Conservation (phyloP, 2,329 filamentous ascomycete genomes). For the Penicillium digitatum region DNA sequence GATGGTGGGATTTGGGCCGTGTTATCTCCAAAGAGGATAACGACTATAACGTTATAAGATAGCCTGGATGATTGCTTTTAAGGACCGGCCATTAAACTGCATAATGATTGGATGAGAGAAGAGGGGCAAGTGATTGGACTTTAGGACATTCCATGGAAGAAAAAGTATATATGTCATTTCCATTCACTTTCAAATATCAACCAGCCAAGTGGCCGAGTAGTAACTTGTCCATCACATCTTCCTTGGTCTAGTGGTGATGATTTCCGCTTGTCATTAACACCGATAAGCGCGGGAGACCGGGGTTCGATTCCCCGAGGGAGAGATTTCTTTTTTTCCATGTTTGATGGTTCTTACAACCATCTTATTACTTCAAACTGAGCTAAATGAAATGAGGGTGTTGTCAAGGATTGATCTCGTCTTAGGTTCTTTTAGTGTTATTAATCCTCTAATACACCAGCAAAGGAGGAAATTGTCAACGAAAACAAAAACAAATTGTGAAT, state of each 20-base stretch:
- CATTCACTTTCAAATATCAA: too few relatives aligned
- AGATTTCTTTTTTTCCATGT: slow-evolving; percentile 27
- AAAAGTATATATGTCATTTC: too few relatives aligned
- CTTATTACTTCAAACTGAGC: not conserved
- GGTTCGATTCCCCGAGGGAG: slow-evolving; percentile 39
- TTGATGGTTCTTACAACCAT: not conserved
- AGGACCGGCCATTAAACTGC: slow-evolving; percentile 3
- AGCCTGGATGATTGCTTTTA: not conserved
- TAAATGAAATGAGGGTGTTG: not conserved
- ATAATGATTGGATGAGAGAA: slow-evolving; percentile 2
- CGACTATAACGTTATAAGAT: not conserved
- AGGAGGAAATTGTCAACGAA: not conserved
- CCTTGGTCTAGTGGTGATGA: slow-evolving; percentile 42
- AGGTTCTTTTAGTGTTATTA: too few relatives aligned
- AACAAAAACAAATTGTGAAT: not conserved
- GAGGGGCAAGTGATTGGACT: not conserved
- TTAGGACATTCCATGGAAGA: not conserved
- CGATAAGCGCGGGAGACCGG: slow-evolving; percentile 37
- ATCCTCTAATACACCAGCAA: not conserved
- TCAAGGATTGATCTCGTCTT: too few relatives aligned
- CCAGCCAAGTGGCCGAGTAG: slow-evolving; percentile 28
- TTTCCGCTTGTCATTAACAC: slow-evolving; percentile 38
- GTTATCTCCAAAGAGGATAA: not conserved
- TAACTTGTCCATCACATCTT: slow-evolving; percentile 23
- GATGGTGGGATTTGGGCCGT: not conserved